Evolutionary conservation across 2,329 filamentous ascomycete species (phyloP), one percentile per base, ranked within the genome.

Genomic region (Nemania sp.): DNA sequence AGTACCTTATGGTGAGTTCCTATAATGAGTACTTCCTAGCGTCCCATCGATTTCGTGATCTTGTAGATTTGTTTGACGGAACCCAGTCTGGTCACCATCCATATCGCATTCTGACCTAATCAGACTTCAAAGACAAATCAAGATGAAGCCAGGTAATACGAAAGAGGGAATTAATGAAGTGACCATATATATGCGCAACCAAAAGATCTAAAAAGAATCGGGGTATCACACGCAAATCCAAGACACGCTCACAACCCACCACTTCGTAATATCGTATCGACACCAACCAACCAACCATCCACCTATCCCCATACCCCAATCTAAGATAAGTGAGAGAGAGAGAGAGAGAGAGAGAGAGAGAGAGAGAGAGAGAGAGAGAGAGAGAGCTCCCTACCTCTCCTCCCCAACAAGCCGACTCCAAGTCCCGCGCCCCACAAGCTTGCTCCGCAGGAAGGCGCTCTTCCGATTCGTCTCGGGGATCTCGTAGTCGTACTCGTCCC

Each of bases 391-490:
- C 25, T 29, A 29, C 25, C 25, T 7, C 20, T 60, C 58, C 47
- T 64, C 59, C 11, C 53, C 43, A 15, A 60, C 12, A 35, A 59
- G 35, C 11, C 53, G 43, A 45, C 55, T 66, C 67, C 68, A 69
- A 5, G 69, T 68, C 11, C 64, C 66, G 1, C 62, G 53, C 6
- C 39, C 42, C 56, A 55, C 21, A 55, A 65, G 32, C 20, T 59
- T 51, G 53, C 54, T 20, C 21, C 42, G 52, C n/a, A 63, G 57
- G 7, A 63, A 58, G 2, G 65, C 62, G 49, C 50, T 64, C 59
- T 65, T 70, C 32, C 72, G 64, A 52, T 79, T 79, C 59, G 73
- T 60, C 29, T 75, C 74, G 0, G 77, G 76, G 35, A 79, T 78
- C 63, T 73, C 70, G 48, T 78, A 76, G 40, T 68, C 65, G 59